Conservation (phyloP, 106 monocot genomes). For the Cymbidium sinense region DNA sequence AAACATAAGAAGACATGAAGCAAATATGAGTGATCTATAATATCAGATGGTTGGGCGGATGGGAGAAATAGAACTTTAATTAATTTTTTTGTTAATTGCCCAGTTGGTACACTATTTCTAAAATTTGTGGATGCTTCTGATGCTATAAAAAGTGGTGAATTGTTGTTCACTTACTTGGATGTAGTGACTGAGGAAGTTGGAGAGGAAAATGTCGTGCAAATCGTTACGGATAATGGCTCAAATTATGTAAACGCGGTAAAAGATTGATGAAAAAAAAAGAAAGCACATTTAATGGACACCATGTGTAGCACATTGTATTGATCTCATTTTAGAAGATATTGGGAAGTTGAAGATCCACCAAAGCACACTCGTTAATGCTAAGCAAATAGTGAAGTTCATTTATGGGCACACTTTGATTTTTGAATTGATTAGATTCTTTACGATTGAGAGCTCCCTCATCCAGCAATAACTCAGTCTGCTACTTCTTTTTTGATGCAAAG, state of each 20-base stretch:
- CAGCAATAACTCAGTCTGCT: no score
- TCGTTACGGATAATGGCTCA: constrained; percentile 1
- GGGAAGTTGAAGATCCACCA: background rate
- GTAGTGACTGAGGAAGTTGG: background rate
- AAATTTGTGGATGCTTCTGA: background rate
- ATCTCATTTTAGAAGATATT: constrained; percentile 15
- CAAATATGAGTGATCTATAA: background rate
- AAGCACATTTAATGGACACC: constrained; percentile 12
- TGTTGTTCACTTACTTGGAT: background rate
- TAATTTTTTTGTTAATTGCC: background rate
- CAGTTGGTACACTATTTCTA: no score
- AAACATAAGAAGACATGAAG: background rate
- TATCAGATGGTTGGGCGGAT: background rate
- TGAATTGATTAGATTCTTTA: no score
- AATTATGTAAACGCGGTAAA: constrained; percentile 7
- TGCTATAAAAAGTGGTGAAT: background rate
- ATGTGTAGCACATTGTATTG: constrained; percentile 13
- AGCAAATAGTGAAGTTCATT: no score
- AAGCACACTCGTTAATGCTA: background rate
- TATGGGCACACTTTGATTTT: no score
- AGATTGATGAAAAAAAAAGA: background rate
- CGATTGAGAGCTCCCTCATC: no score
- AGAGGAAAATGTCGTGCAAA: constrained; percentile 2
- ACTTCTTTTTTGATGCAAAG: no score
- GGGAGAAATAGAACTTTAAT: background rate